These are phyloP conservation scores for Dactylorhiza incarnata DNA, from an alignment of 106 monocot species.

Conservation along the genomic window DNA sequence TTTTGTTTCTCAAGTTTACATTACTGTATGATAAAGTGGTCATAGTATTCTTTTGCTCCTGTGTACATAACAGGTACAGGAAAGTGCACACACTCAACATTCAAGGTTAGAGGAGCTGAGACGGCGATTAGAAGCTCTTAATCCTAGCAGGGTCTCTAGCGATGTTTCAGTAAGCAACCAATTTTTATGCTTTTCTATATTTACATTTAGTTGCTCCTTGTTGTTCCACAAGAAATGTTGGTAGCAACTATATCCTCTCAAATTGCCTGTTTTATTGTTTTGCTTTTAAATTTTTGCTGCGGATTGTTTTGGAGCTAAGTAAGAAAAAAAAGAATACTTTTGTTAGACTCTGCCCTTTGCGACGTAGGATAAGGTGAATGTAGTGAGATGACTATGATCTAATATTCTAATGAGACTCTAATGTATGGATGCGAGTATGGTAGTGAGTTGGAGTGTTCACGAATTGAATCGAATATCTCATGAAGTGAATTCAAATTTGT, in stretches of 20 bases:
- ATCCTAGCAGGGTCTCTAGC: constrained; percentile 52
- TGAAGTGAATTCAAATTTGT: no score
- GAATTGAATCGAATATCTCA: no score
- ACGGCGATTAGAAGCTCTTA: constrained; percentile 74
- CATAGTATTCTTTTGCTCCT: neutral
- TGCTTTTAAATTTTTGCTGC: neutral
- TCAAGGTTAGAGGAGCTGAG: constrained; percentile 90
- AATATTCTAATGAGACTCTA: no score
- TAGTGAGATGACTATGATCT: no score
- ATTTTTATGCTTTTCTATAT: neutral
- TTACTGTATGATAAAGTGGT: neutral
- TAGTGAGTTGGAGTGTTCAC: no score
- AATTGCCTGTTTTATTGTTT: neutral
- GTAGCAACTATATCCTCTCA: neutral
- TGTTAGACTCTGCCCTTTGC: no score
- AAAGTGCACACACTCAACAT: constrained; percentile 65
- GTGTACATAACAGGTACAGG: constrained; percentile 59
- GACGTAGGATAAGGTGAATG: no score
- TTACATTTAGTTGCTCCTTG: neutral
- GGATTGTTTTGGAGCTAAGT: no score
- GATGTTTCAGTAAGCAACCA: constrained; percentile 37
- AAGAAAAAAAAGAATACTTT: no score
- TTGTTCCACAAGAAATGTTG: neutral
- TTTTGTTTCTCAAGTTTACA: neutral
- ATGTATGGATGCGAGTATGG: no score